Conservation (phyloP, 2,329 filamentous ascomycete species). For the Colletotrichum euphorbiae region DNA sequence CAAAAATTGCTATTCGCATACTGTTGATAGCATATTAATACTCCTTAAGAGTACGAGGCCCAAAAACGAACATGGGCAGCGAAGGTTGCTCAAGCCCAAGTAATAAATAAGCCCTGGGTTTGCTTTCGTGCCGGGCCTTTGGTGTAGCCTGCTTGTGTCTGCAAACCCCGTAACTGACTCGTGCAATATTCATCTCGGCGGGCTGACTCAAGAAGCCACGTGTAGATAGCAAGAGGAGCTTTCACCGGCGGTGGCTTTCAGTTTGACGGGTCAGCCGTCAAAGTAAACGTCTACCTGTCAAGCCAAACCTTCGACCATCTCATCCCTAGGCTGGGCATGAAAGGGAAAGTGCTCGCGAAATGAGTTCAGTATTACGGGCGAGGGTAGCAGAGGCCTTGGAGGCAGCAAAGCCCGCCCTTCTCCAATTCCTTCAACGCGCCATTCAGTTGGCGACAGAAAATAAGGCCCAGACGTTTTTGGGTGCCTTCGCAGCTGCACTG, state of each 20-base stretch:
- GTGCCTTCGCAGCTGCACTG: slow-evolving; percentile 3
- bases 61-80: too few relatives aligned
- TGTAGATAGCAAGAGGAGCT: not conserved
- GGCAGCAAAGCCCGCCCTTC: not conserved
- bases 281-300: not conserved
- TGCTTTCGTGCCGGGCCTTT: too few relatives aligned
- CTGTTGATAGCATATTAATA: too few relatives aligned
- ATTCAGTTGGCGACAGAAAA: not conserved
- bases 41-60: too few relatives aligned
- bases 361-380: not conserved
- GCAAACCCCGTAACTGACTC: not conserved
- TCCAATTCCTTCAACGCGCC: not conserved
- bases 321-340: not conserved
- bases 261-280: not conserved
- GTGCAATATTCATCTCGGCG: not conserved
- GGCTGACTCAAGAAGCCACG: slow-evolving; percentile 20
- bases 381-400: slow-evolving; percentile 5
- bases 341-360: not conserved
- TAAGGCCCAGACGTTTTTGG: not conserved
- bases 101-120: too few relatives aligned
- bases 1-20: too few relatives aligned
- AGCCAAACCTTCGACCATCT: not conserved
- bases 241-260: not conserved
- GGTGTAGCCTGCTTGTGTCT: too few relatives aligned
- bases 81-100: too few relatives aligned